A percentile compares a stretch with the other conserved stretches of the same genome.
Conservation (phyloP, 2,329 filamentous ascomycete genomes). For the Pseudopithomyces maydicus region DNA sequence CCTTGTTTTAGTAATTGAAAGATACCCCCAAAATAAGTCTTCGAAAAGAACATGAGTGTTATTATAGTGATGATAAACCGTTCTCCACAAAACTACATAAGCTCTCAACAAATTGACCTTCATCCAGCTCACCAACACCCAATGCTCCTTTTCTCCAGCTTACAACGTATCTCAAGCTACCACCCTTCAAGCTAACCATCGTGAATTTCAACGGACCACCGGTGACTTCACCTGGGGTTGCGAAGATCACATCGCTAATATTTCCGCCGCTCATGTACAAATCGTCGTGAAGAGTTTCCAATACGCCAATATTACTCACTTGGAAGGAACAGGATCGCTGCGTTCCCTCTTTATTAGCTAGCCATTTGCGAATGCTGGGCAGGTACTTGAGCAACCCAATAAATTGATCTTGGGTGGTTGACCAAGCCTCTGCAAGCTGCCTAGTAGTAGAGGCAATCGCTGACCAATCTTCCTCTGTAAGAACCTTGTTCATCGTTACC, state of each 20-base stretch:
- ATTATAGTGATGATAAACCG: too few species aligned
- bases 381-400: conserved; percentile 52
- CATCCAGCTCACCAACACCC: conserved; percentile 35
- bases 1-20: too few species aligned
- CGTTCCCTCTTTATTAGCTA: conserved; percentile 44
- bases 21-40: too few species aligned
- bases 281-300: conserved; percentile 19
- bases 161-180: conserved; percentile 45
- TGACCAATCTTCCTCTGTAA: conserved; percentile 40
- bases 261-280: conserved; percentile 13
- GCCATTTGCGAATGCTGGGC: conserved; percentile 48
- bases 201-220: conserved; percentile 50
- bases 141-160: conserved; percentile 53
- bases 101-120: conserved; percentile 29
- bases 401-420: conserved; percentile 45
- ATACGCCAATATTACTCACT: conserved; percentile 52
- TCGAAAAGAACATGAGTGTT: too few species aligned
- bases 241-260: conserved; percentile 46
- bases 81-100: conserved; percentile 11
- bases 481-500: not conserved
- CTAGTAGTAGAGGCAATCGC: conserved; percentile 38
- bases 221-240: conserved; percentile 49
- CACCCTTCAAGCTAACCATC: conserved; percentile 47
- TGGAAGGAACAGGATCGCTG: conserved; percentile 50
- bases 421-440: conserved; percentile 37